Base-by-base conservation (phyloP, 2,329 filamentous ascomycete genomes). In the Colletotrichum graminicola region DNA sequence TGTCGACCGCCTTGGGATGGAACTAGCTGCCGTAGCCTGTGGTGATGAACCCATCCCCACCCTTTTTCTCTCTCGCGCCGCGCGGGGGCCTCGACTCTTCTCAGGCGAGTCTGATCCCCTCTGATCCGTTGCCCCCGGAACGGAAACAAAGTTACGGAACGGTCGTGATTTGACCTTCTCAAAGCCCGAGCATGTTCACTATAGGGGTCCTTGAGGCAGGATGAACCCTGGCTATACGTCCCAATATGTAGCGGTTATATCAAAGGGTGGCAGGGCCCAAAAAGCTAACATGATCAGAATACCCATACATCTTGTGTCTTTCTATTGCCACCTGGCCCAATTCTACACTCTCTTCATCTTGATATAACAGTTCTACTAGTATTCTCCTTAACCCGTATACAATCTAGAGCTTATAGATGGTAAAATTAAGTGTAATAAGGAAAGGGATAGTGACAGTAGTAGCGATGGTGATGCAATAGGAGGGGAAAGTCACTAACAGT, bases 181-280 rank as follows among this genome's bases (percentile, higher is more conserved):
- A 21, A 57, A 54, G 62, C 34, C 16, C 54, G 45, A 32, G 66
- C 45, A 45, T 66, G 43, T 51, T 36, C 16, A 66, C 51, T 29
- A 47, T 60, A 66, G n/a, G 67, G 67, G 67, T 69, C 62, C 45
- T 54, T 16, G 32, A 32, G 29, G 62, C 47, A 60, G 67, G 62
- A 69, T 66, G 36, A 43, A 52, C 67, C 67, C 62, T 66, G 54
- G 32, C 59, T 21, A 5, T 11, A 36, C 3, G 39, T 29, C 52
- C 34, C 57, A 32, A 57, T 52, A 65, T 21, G 21, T 39, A 21
- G 12, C 26, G 14, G 14, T 16, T 5, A 14, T 41, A 26, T 12
- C 4, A 29, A 29, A 29, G 29, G 29, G 29, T 29, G 29, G 29
- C 29, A 29, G 29, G 29, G 29, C 29, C 29, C 4, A 29, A 29